phyloP scores from a whole-genome alignment of 371 early-diverging fungal genomes.

The Mucor ambiguus region DNA sequence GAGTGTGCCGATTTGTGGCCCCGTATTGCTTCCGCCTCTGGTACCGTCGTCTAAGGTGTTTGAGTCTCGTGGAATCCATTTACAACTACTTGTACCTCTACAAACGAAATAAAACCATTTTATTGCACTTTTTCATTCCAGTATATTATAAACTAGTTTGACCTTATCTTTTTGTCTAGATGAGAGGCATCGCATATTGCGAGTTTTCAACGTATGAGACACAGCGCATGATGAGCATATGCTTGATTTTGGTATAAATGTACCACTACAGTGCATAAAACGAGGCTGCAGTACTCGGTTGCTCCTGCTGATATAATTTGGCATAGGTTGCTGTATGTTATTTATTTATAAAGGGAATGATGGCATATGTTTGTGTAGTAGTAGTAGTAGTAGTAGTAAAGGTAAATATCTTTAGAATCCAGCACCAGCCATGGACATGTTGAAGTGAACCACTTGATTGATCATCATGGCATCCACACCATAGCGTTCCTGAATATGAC shows the following conservation, averaged over 20 bases:
- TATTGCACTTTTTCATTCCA: not conserved
- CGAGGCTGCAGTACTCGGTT: too few relatives aligned
- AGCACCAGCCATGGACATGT: slow-evolving; percentile 52
- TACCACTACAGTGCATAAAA: too few relatives aligned
- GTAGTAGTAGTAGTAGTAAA: not conserved
- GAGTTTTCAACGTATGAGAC: too few relatives aligned
- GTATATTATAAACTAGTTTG: too few relatives aligned
- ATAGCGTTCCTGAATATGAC: slow-evolving; percentile 71
- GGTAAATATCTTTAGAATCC: slow-evolving; percentile 31
- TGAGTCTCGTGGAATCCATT: not conserved
- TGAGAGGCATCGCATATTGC: too few relatives aligned
- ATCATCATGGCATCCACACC: slow-evolving; percentile 89
- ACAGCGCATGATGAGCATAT: too few relatives aligned
- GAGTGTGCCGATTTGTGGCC: slow-evolving; percentile 99
- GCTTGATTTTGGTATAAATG: too few relatives aligned
- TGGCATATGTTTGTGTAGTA: not conserved
- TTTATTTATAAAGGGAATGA: not conserved
- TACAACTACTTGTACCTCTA: not conserved
- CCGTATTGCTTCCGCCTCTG: slow-evolving; percentile 98
- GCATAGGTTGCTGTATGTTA: not conserved
- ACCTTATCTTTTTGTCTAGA: too few relatives aligned
- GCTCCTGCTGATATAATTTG: not conserved
- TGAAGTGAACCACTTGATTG: slow-evolving; percentile 50
- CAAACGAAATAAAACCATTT: not conserved
- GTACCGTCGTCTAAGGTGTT: slow-evolving; percentile 76